Conservation (phyloP, 2,329 filamentous ascomycete genomes). For the Cordyceps cicadae region DNA sequence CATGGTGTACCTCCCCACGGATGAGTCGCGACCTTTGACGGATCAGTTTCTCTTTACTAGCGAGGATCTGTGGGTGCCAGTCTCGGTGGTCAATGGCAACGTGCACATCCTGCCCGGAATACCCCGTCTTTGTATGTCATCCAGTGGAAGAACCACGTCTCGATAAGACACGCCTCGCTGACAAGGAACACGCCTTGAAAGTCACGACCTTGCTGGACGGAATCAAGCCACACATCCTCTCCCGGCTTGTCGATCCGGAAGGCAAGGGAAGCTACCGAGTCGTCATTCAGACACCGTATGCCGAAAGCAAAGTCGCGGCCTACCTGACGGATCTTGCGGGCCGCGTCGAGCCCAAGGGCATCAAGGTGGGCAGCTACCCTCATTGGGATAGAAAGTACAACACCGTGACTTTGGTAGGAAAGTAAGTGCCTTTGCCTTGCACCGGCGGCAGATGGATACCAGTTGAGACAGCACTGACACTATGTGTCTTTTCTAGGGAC, state of each 20-base stretch:
- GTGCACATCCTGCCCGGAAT: constrained; percentile 89
- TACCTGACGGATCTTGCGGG: constrained; percentile 74
- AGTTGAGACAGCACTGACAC: background rate
- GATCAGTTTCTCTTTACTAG: constrained; percentile 72
- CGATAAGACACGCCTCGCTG: background rate
- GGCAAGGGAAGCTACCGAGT: constrained; percentile 73
- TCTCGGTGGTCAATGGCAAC: constrained; percentile 84
- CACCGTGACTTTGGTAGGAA: constrained; percentile 78
- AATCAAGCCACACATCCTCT: constrained; percentile 60
- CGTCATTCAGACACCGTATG: constrained; percentile 76
- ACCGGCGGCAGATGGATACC: background rate
- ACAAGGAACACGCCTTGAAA: constrained; percentile 17
- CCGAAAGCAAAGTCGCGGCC: constrained; percentile 76
- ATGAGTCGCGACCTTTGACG: constrained; percentile 53
- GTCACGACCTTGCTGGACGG: constrained; percentile 70
- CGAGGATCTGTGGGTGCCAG: constrained; percentile 84
- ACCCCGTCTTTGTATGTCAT: constrained; percentile 60
- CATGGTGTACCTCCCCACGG: constrained; percentile 82
- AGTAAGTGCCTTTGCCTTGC: constrained; percentile 27
- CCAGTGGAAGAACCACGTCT: background rate
- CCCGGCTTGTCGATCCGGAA: constrained; percentile 68
- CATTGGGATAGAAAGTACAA: constrained; percentile 82
- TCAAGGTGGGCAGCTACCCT: constrained; percentile 95
- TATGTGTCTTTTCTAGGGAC: constrained; percentile 42
- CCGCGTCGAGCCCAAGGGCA: constrained; percentile 62